Percentiles rank a stretch among this genome's conserved stretches.
These are phyloP conservation scores for Aureobasidium sp. DNA, from an alignment of 2,329 filamentous ascomycete genomes.

Conservation along the genomic window DNA sequence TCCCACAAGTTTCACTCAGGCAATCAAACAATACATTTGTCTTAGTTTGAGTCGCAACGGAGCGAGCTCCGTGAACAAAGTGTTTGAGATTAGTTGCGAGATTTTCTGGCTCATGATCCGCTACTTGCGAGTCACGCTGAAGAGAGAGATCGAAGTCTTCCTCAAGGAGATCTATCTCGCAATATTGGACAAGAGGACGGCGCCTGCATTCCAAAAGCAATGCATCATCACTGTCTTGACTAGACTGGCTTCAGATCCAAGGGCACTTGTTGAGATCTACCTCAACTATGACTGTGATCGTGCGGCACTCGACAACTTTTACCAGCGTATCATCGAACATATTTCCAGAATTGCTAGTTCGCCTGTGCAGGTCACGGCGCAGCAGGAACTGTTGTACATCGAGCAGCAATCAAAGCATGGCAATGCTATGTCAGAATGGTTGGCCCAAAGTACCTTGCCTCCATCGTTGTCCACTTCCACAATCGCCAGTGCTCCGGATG, in stretches of 20 bases:
- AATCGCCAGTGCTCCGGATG: slow-evolving; percentile 40
- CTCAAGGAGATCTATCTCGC: slow-evolving; percentile 95
- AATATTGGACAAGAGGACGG: slow-evolving; percentile 78
- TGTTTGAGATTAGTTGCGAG: slow-evolving; percentile 93
- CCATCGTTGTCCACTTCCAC: slow-evolving; percentile 76
- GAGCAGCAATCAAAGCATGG: slow-evolving; percentile 57
- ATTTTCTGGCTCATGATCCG: slow-evolving; percentile 98
- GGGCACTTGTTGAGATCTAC: slow-evolving; percentile 88
- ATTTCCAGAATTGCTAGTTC: slow-evolving; percentile 78
- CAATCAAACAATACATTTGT: slow-evolving; percentile 94
- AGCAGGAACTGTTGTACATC: slow-evolving; percentile 80
- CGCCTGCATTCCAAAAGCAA: slow-evolving; percentile 82
- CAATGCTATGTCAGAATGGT: slow-evolving; percentile 65
- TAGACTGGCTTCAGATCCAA: slow-evolving; percentile 74
- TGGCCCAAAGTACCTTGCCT: slow-evolving; percentile 73
- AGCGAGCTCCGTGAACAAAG: slow-evolving; percentile 79
- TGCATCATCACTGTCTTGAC: slow-evolving; percentile 83
- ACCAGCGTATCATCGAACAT: slow-evolving; percentile 88
- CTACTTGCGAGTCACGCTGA: slow-evolving; percentile 85
- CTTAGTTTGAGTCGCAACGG: slow-evolving; percentile 92
- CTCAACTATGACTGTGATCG: slow-evolving; percentile 98
- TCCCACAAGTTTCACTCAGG: slow-evolving; percentile 83
- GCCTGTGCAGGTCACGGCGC: slow-evolving; percentile 63
- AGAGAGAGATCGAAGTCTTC: slow-evolving; percentile 98
- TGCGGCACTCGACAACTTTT: slow-evolving; percentile 89